Evolutionary conservation across 1,139 yeast species (phyloP).

Genomic region (Lodderomyces orthopsilosis): DNA sequence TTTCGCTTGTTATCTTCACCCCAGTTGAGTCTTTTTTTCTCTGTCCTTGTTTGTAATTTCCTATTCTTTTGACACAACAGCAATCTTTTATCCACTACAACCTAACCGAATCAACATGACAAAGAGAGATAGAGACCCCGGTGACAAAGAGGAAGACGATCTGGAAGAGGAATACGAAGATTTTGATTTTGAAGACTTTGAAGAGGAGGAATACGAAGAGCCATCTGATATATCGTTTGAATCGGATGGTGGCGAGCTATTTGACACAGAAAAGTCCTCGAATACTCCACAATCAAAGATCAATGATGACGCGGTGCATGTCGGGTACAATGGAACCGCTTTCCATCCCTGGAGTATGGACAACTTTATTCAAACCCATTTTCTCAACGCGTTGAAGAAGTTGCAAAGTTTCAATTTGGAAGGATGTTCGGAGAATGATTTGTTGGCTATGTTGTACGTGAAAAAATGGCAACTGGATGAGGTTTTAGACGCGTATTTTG

Average conservation of each 20-base stretch:
- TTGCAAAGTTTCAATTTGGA: constrained; percentile 26
- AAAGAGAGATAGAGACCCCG: neutral
- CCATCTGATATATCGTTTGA: constrained; percentile 14
- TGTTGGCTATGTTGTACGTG: constrained; percentile 52
- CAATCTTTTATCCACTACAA: neutral
- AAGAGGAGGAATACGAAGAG: constrained; percentile 25
- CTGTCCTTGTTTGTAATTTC: constrained; percentile 1
- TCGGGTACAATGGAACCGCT: constrained; percentile 16
- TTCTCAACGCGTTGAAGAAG: constrained; percentile 18
- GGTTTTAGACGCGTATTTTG: constrained; percentile 66
- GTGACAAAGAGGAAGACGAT: neutral
- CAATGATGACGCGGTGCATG: constrained; percentile 7
- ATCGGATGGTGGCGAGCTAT: constrained; percentile 4
- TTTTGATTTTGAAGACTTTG: neutral
- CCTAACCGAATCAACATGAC: neutral
- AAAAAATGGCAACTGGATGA: constrained; percentile 76
- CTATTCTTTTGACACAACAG: neutral
- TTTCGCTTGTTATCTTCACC: too few species aligned
- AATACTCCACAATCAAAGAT: constrained; percentile 7
- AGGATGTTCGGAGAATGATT: constrained; percentile 38
- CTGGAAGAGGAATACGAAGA: neutral
- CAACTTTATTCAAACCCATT: constrained; percentile 22
- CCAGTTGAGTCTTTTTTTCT: neutral
- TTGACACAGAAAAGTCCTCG: constrained; percentile 2
- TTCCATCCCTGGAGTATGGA: constrained; percentile 30